phyloP scores from a whole-genome alignment of 441 rosid genomes.

The Euphorbia schlechtendalii region DNA sequence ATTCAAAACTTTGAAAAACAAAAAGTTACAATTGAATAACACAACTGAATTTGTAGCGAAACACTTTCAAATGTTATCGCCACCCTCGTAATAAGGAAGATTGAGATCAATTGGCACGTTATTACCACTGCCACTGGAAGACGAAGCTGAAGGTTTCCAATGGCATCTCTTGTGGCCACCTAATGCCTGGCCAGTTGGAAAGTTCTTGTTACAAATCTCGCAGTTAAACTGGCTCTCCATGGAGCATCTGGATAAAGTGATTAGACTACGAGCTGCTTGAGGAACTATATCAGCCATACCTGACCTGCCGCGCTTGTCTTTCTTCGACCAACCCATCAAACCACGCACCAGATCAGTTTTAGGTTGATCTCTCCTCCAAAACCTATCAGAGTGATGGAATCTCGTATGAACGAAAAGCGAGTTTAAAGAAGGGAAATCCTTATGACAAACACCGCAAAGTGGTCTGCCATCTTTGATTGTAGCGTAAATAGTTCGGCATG shows the following conservation, averaged over 20 bases:
- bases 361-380: slow-evolving; percentile 34
- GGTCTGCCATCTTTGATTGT: slow-evolving; percentile 8
- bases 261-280: slow-evolving; percentile 8
- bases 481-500: no score
- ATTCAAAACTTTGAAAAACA: no score
- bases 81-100: no score
- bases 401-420: slow-evolving; percentile 58
- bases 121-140: no score
- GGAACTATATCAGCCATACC: not conserved
- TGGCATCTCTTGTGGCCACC: no score
- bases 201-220: slow-evolving; percentile 36
- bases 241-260: not conserved
- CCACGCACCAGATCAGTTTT: slow-evolving; percentile 2
- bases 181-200: slow-evolving; percentile 52
- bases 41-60: no score
- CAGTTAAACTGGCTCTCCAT: slow-evolving; percentile 17
- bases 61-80: no score
- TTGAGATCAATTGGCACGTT: no score
- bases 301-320: slow-evolving; percentile 9
- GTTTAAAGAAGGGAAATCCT: slow-evolving; percentile 34
- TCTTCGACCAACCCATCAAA: not conserved
- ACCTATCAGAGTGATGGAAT: slow-evolving; percentile 47
- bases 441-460: slow-evolving; percentile 30
- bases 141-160: slow-evolving; percentile 2
- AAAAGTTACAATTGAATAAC: no score